phyloP scores from a whole-genome alignment of 148 eudicot genomes.

The Talinum fruticosum region DNA sequence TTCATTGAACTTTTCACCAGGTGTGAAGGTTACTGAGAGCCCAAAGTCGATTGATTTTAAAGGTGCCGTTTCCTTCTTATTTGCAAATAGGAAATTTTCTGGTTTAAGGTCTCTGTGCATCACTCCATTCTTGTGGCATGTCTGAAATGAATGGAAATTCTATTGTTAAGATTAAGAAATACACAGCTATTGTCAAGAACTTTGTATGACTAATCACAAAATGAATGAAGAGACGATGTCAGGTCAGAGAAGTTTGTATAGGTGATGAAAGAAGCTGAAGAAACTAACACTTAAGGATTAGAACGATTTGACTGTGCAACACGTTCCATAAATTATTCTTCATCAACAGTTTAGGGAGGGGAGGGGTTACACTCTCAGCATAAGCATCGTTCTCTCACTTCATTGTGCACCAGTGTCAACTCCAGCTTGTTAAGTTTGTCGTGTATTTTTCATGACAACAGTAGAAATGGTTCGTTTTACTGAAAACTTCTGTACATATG shows the following conservation, averaged over 20 bases:
- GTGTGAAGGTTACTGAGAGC: constrained; percentile 43
- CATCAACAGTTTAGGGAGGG: not conserved
- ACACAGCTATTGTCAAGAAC: not conserved
- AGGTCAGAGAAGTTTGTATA: not conserved
- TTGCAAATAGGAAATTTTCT: constrained; percentile 47
- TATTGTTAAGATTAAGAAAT: not conserved
- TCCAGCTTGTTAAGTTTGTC: not conserved
- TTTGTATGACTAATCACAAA: not conserved
- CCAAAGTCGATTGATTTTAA: constrained; percentile 54
- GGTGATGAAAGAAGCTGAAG: not conserved
- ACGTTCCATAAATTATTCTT: not conserved
- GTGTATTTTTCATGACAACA: not conserved
- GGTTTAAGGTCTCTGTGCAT: constrained; percentile 50
- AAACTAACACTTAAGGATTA: not conserved
- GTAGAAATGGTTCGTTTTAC: not conserved
- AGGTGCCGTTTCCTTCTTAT: constrained; percentile 40
- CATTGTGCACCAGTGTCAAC: not conserved
- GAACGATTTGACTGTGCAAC: not conserved
- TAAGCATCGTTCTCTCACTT: not conserved
- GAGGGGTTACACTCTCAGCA: too few relatives aligned
- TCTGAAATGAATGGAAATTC: constrained; percentile 15
- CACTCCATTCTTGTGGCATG: constrained; percentile 46
- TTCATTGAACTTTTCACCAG: constrained; percentile 42
- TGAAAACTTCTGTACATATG: not conserved
- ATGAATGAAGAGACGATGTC: too few relatives aligned